Evolutionary conservation across 495 filamentous ascomycete species (phyloP), one percentile per base, ranked within the genome.

Genomic region (Xylaria grammica): DNA sequence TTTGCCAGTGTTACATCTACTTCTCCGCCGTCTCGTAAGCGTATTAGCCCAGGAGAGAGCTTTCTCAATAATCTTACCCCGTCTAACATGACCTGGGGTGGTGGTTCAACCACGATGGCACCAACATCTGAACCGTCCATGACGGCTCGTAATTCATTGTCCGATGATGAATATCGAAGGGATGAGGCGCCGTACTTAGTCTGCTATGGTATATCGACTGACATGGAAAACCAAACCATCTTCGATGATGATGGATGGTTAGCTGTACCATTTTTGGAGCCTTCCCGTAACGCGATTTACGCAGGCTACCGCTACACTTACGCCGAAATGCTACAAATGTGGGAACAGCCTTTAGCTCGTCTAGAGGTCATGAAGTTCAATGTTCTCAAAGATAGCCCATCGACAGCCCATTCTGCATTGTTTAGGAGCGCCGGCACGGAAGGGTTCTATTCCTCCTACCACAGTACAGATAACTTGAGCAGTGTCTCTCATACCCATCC

Each of bases 301-400:
- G 78, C 78, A 8, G 83, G 85, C 46, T 97, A 96, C 75, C 87
- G 94, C 19, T 84, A 85, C 56, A 82, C 87, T 40, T 97, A 97
- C 71, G 91, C 94, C 11, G 84, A 94, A 65, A 83, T 96, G 67
- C 82, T 97, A 1, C 88, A 86, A 48, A 85, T 90, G 61, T 97
- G 94, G 94, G 84, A 85, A n/a, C 80, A 94, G 8, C 89, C 90
- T 0, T 80, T 91, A 4, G 83, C 89, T 32, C 83, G 90, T 19
- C 85, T 92, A 7, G 92, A 97, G 75, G 85, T 97, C 22, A 79
- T 96, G 59, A 96, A 96, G 69, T 94, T 94, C 74, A 90, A 92
- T 49, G 82, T 85, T 4, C 73, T 90, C 45, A 80, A 78, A 66
- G 78, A 82, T 19, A 75, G 81, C 67, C 65, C 45, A 45, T 67